Conservation (phyloP, 371 early-diverging fungal species). For the Haplosporangium sp. region DNA sequence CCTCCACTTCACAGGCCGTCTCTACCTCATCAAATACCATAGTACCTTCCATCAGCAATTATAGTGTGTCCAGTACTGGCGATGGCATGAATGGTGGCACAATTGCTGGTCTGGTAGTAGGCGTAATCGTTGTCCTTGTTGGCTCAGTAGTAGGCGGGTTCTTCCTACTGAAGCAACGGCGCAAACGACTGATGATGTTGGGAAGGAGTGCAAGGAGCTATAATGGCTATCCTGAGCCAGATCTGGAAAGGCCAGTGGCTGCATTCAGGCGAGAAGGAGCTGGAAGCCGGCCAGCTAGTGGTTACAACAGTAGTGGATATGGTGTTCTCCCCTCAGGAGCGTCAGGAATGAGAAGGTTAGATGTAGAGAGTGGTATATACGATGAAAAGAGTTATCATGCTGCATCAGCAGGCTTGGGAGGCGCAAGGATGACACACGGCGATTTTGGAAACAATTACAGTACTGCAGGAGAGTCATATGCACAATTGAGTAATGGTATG, state of each 20-base stretch:
- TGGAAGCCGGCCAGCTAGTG: constrained; percentile 12
- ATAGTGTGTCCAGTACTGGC: background rate
- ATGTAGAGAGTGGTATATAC: constrained; percentile 10
- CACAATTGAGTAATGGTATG: constrained; percentile 18
- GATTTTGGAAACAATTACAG: background rate
- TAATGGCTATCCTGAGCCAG: constrained; percentile 23
- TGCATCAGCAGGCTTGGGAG: constrained; percentile 23
- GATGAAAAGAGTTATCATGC: constrained; percentile 28
- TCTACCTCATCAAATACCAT: background rate
- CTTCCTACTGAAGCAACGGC: constrained; percentile 41
- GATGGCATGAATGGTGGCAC: constrained; percentile 31
- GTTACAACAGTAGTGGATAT: constrained; percentile 15
- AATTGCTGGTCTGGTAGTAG: constrained; percentile 30
- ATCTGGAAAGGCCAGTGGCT: constrained; percentile 13
- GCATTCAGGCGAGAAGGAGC: constrained; percentile 8
- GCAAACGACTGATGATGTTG: constrained; percentile 35
- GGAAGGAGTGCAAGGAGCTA: constrained; percentile 11
- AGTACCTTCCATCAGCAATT: background rate
- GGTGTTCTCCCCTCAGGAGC: background rate
- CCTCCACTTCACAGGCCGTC: background rate
- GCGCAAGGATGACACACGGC: constrained; percentile 6
- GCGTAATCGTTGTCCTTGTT: constrained; percentile 21
- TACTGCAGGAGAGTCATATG: constrained; percentile 3
- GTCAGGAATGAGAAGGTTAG: background rate
- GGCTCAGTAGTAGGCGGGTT: constrained; percentile 42